phyloP scores from a whole-genome alignment of 495 filamentous ascomycete species.

The Penicillium fimorum region DNA sequence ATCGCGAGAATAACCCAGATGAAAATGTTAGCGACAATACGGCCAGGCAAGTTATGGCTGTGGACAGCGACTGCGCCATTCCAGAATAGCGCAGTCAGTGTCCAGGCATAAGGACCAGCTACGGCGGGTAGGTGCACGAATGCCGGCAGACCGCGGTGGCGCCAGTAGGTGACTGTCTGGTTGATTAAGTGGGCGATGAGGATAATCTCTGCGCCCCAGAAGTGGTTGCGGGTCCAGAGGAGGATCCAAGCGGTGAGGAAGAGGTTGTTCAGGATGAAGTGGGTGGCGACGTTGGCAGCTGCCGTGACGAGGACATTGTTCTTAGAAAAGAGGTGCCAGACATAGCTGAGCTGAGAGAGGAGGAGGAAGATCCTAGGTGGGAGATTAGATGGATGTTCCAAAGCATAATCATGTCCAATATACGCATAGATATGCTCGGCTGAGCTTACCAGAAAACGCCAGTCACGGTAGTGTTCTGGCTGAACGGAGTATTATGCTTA shows the following conservation, averaged over 20 bases:
- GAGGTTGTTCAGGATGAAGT: slow-evolving; percentile 85
- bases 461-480: slow-evolving; percentile 66
- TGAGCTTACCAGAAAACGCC: slow-evolving; percentile 70
- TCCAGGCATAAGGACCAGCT: slow-evolving; percentile 79
- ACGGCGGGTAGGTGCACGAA: slow-evolving; percentile 73
- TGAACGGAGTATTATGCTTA: slow-evolving; percentile 67
- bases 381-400: slow-evolving; percentile 3
- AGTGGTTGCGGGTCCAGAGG: slow-evolving; percentile 74
- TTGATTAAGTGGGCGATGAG: slow-evolving; percentile 80
- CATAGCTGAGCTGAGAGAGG: slow-evolving; percentile 70
- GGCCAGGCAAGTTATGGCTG: slow-evolving; percentile 56
- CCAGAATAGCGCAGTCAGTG: slow-evolving; percentile 80
- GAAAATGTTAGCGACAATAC: slow-evolving; percentile 79
- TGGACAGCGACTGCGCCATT: slow-evolving; percentile 76
- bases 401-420: no score
- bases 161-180: slow-evolving; percentile 73
- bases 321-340: slow-evolving; percentile 70
- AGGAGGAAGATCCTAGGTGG: slow-evolving; percentile 65
- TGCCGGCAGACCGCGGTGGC: slow-evolving; percentile 61
- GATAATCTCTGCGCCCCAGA: slow-evolving; percentile 69
- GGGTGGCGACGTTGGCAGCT: slow-evolving; percentile 74
- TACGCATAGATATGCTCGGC: not conserved
- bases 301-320: slow-evolving; percentile 57
- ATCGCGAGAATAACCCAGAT: slow-evolving; percentile 79
- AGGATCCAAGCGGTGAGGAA: slow-evolving; percentile 75